These are phyloP conservation scores for Dunaliella salina DNA, from an alignment of 163 green algal species.

Conservation along the genomic window DNA sequence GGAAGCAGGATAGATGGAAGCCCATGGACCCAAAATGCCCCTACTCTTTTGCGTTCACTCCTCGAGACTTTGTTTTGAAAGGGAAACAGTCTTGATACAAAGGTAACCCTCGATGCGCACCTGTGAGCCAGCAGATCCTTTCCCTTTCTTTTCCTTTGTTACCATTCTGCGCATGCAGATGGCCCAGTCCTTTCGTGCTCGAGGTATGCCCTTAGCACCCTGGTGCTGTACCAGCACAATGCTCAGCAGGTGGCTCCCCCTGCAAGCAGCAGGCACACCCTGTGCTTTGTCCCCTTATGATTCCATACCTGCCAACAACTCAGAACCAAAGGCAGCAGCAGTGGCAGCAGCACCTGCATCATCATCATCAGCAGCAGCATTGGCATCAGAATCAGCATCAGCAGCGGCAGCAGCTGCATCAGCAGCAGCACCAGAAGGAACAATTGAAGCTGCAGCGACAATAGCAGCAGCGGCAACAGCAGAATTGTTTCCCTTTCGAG, in stretches of 20 bases:
- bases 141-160: too few species aligned
- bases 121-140: too few species aligned
- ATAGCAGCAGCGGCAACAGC: too few species aligned
- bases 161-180: slow-evolving; percentile 33
- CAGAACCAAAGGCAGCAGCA: background rate
- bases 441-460: background rate
- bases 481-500: too few species aligned
- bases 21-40: background rate
- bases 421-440: background rate
- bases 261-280: background rate
- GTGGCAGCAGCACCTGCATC: background rate
- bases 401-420: background rate
- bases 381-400: background rate
- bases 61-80: too few species aligned
- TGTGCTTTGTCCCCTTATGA: background rate
- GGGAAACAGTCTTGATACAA: too few species aligned
- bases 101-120: too few species aligned
- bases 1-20: too few species aligned
- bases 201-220: slow-evolving; percentile 56
- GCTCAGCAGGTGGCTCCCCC: slow-evolving; percentile 61
- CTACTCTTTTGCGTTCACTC: too few species aligned
- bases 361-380: background rate
- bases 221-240: slow-evolving; percentile 59
- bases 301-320: too few species aligned
- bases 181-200: slow-evolving; percentile 49